A percentile compares a stretch with the other conserved stretches of the same genome.
These are phyloP conservation scores for Leccinellum rugosiceps DNA, from an alignment of 768 basidiomycete species.

Conservation along the genomic window DNA sequence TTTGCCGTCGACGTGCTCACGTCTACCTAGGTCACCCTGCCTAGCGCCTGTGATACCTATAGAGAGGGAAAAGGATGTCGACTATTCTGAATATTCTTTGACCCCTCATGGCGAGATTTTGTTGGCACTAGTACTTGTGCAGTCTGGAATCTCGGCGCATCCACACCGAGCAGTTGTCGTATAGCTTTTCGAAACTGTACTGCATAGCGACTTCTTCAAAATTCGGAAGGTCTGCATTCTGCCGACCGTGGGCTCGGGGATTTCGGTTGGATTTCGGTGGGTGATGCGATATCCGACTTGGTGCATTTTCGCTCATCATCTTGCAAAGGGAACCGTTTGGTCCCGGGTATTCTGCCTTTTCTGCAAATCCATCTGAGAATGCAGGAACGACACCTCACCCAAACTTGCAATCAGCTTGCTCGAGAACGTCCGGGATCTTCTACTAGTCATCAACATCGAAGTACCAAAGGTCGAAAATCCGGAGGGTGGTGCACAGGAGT, in stretches of 20 bases:
- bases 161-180: slow-evolving; percentile 83
- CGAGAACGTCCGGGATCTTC: slow-evolving; percentile 70
- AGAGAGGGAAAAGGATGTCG: slow-evolving; percentile 61
- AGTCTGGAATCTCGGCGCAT: slow-evolving; percentile 77
- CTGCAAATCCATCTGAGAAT: slow-evolving; percentile 85
- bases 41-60: slow-evolving; percentile 66
- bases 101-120: slow-evolving; percentile 92
- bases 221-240: slow-evolving; percentile 85
- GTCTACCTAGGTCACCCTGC: slow-evolving; percentile 65
- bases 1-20: background rate
- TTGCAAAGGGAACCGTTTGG: slow-evolving; percentile 69
- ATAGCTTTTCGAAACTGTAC: slow-evolving; percentile 92
- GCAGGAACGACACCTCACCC: slow-evolving; percentile 69
- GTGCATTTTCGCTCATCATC: slow-evolving; percentile 2
- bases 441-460: slow-evolving; percentile 72
- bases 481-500: slow-evolving; percentile 63
- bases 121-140: slow-evolving; percentile 73
- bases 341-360: slow-evolving; percentile 89
- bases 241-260: no score
- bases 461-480: slow-evolving; percentile 74
- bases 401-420: slow-evolving; percentile 71
- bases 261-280: slow-evolving; percentile 82
- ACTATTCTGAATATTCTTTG: slow-evolving; percentile 78
- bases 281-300: slow-evolving; percentile 22
- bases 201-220: slow-evolving; percentile 98